Conservation (phyloP, 176 grass and related monocot species). For the Oryza rufipogon region DNA sequence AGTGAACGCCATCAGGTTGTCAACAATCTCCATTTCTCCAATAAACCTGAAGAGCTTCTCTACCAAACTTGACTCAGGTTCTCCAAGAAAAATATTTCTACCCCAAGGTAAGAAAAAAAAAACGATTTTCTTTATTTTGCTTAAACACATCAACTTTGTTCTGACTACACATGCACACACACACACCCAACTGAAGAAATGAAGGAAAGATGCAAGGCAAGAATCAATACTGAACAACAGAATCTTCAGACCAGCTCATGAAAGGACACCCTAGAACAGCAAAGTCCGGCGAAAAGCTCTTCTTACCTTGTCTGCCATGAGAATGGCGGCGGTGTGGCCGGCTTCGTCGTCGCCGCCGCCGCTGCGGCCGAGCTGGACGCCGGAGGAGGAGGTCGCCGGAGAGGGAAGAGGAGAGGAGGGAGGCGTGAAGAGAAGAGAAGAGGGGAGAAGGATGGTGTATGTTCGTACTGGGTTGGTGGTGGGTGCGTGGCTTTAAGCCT, state of each 20-base stretch:
- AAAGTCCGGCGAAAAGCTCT: neutral
- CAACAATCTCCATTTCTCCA: neutral
- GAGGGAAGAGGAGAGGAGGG: neutral
- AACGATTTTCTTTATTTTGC: neutral
- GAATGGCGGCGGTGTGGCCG: slow-evolving; percentile 1
- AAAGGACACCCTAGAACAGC: neutral
- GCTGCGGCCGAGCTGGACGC: neutral
- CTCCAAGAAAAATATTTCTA: neutral
- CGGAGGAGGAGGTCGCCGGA: neutral
- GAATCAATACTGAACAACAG: neutral
- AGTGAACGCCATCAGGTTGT: neutral
- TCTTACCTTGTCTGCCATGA: slow-evolving; percentile 75
- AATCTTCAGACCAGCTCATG: neutral
- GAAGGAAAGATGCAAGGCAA: neutral
- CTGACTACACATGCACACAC: neutral
- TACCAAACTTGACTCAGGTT: neutral
- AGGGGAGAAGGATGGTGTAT: neutral
- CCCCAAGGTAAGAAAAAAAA: neutral
- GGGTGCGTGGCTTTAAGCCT: slow-evolving; percentile 40
- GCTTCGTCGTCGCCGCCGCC: neutral
- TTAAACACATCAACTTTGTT: neutral
- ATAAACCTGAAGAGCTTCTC: neutral
- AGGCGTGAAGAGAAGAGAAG: neutral
- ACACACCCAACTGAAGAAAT: neutral
- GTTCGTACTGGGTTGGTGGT: neutral